Evolutionary conservation across 2,329 filamentous ascomycete species (phyloP), one percentile per base, ranked within the genome.

Genomic region (Penicillium sp.): DNA sequence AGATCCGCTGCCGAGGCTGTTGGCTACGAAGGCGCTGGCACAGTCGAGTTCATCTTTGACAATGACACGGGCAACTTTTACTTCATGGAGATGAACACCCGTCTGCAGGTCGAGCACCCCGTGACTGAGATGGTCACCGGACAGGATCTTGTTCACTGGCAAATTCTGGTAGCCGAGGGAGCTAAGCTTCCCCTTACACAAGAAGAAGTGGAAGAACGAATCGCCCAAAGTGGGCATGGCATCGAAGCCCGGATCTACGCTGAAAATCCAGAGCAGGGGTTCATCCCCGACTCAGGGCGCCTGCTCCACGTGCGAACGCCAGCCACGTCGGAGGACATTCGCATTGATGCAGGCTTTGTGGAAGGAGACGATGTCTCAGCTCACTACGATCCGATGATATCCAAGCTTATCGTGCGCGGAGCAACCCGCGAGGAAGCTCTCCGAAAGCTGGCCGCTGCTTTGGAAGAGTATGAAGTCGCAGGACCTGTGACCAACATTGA

Each of bases 321-420:
- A 0, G 71, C 77, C 45, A 77, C 82, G 6, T 82, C 84, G 35
- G 81, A 87, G 0, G 88, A 91, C 59, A 83, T 97, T 30, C 86
- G 94, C 38, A 91, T 99, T 61, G 94, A 99, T 67, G 91, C 92
- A 42, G 94, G 94, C 1, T 97, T 97, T 70, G 84, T 92, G 27
- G 82, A 91, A 62, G 94, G 94, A 26, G 93, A 96, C 70, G 90
- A 91, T 59, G 90, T 99, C 2, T 95, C 92, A 0, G 90, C 93
- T 55, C 90, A 94, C 51, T 99, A 99, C 73, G 94, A 99, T 65
- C 94, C 94, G 27, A 99, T 99, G 94, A 96, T 99, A 62, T 90
- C 94, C 41, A 99, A 99, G 76, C 83, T 99, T 48, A 99, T 99
- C 64, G 91, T 97, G 6, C 84, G 90, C 54, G 94, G 90, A 0